Conservation (phyloP, 2,329 filamentous ascomycete species). For the Juglanconis sp. region DNA sequence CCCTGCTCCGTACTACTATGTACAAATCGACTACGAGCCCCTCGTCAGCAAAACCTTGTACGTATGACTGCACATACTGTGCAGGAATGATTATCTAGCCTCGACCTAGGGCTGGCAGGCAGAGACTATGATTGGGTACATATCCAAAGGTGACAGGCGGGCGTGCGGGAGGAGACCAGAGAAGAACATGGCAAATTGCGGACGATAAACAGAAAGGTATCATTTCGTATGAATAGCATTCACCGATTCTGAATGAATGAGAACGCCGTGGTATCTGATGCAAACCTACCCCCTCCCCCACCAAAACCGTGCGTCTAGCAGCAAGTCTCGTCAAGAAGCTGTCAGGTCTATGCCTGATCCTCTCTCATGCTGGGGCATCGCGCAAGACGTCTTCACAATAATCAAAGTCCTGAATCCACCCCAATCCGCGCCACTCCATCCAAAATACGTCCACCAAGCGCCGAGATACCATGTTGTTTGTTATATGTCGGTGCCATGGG, state of each 20-base stretch:
- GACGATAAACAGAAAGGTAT: neutral
- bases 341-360: no score
- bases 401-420: neutral
- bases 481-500: neutral
- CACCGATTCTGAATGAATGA: neutral
- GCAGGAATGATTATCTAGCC: no score
- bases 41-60: no score
- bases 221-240: neutral
- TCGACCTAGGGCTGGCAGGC: no score
- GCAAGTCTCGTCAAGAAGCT: neutral
- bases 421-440: neutral
- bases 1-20: no score
- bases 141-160: no score
- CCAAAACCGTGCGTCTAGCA: neutral
- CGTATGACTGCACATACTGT: no score
- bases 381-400: neutral
- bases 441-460: neutral
- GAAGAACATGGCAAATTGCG: neutral
- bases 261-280: neutral
- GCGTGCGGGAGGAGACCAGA: neutral
- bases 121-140: no score
- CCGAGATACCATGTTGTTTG: neutral
- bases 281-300: neutral
- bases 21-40: no score
- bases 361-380: neutral